phyloP scores from a whole-genome alignment of 176 grass and related monocot genomes.

The Oryza coarctata region DNA sequence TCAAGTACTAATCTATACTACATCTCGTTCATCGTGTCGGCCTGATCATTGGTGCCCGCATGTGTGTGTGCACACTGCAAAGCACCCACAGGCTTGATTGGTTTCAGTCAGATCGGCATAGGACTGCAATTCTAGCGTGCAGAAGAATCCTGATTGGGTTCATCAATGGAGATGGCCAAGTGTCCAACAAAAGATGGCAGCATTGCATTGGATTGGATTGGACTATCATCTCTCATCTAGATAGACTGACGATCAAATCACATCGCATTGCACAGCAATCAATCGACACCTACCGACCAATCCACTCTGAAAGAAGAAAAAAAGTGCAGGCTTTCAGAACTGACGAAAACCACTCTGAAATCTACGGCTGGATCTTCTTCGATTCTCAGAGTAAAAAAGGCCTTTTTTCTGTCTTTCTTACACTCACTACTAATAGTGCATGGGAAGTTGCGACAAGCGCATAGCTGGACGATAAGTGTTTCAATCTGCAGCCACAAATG shows the following conservation, averaged over 20 bases:
- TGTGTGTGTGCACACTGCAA: background rate
- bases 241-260: background rate
- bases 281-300: background rate
- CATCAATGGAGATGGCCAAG: background rate
- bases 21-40: background rate
- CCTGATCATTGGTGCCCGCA: background rate
- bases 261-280: background rate
- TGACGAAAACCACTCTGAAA: background rate
- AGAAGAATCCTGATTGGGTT: background rate
- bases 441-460: background rate
- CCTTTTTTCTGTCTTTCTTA: background rate
- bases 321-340: constrained; percentile 7
- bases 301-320: background rate
- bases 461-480: background rate
- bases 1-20: background rate
- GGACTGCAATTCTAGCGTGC: background rate
- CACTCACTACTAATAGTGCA: background rate
- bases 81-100: too few species aligned
- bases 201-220: background rate
- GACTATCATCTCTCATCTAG: background rate
- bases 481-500: background rate
- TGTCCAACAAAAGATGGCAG: background rate
- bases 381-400: background rate
- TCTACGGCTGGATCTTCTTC: background rate
- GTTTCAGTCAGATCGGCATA: background rate